These are phyloP conservation scores for Beta corolliflora DNA, from an alignment of 179 eudicot species.

Conservation along the genomic window DNA sequence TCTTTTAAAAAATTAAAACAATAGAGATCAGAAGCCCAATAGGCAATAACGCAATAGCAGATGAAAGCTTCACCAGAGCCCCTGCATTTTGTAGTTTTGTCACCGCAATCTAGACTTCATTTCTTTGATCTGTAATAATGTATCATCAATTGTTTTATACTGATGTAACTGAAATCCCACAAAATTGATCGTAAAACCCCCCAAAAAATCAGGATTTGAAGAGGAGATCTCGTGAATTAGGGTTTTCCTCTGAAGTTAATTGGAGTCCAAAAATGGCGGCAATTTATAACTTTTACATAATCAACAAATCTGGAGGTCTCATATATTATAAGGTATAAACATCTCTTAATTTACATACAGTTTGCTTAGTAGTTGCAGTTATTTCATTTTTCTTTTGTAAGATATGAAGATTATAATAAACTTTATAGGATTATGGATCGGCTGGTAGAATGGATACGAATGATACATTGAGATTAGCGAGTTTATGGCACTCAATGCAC, in stretches of 20 bases:
- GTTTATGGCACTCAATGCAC: constrained; percentile 96
- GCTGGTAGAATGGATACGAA: constrained; percentile 95
- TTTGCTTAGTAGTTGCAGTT: neutral
- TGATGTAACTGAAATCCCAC: neutral
- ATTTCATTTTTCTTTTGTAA: neutral
- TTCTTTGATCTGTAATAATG: no score
- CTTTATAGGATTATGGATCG: constrained; percentile 78
- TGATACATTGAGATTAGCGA: constrained; percentile 87
- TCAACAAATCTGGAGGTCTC: constrained; percentile 80
- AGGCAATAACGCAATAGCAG: no score
- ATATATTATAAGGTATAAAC: constrained; percentile 61
- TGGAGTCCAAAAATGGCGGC: constrained; percentile 48
- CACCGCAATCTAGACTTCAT: no score
- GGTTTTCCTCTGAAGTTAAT: neutral
- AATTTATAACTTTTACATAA: constrained; percentile 56
- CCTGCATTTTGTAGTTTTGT: no score
- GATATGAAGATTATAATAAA: neutral
- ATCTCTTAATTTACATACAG: neutral
- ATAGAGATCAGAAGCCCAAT: no score
- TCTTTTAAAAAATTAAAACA: no score
- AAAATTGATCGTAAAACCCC: neutral
- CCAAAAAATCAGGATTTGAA: neutral
- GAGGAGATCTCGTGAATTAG: neutral
- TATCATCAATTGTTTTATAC: no score
- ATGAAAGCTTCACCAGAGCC: no score